Evolutionary conservation across 208 protist genomes (phyloP).

Genomic region (Novymonas esmeraldas): DNA sequence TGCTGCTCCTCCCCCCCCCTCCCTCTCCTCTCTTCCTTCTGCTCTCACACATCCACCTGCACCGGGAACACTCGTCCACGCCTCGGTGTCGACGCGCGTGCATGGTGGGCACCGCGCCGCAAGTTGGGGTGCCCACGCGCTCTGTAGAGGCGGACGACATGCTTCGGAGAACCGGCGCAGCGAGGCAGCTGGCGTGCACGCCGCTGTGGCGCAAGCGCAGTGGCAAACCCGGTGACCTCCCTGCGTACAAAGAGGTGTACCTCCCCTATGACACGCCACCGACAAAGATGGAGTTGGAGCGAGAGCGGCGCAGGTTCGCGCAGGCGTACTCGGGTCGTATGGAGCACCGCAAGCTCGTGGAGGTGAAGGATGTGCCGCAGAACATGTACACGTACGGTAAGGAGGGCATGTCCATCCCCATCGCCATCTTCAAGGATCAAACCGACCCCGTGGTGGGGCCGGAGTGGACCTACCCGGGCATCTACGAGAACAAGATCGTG

Average conservation of each 20-base stretch:
- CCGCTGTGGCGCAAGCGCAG: constrained; percentile 59
- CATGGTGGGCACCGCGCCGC: too few species aligned
- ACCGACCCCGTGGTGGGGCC: constrained; percentile 87
- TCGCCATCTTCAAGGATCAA: constrained; percentile 92
- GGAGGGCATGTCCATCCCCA: constrained; percentile 91
- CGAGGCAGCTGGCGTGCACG: constrained; percentile 26
- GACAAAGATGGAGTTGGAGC: constrained; percentile 78
- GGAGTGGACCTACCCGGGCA: constrained; percentile 92
- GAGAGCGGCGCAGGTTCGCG: constrained; percentile 71
- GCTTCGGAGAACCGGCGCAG: not conserved
- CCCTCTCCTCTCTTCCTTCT: not conserved
- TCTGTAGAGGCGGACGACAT: not conserved
- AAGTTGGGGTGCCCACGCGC: not conserved
- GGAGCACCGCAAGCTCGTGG: constrained; percentile 78
- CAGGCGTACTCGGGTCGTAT: constrained; percentile 72
- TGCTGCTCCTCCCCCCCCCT: not conserved
- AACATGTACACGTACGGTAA: constrained; percentile 94
- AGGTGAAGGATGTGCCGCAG: constrained; percentile 87
- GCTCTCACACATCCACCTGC: not conserved
- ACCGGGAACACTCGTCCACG: not conserved
- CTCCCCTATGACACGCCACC: constrained; percentile 85
- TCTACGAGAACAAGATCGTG: constrained; percentile 92
- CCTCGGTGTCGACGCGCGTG: too few species aligned
- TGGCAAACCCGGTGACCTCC: constrained; percentile 78
- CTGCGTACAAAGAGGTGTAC: constrained; percentile 89